A percentile compares a stretch with the other conserved stretches of the same genome.
phyloP scores from a whole-genome alignment of 2,329 filamentous ascomycete species.

The Aspergillus melleus region DNA sequence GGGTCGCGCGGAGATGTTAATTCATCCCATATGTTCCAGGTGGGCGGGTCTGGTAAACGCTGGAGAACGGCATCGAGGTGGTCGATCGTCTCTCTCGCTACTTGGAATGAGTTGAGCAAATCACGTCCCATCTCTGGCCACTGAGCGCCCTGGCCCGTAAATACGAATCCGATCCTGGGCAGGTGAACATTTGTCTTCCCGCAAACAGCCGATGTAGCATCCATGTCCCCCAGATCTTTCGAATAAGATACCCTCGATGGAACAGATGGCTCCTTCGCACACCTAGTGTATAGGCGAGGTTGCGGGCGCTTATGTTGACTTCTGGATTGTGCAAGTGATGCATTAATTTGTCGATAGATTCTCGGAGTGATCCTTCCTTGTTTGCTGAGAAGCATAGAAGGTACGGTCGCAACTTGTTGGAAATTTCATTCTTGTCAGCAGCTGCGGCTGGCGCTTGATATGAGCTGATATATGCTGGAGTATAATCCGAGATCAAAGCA shows the following conservation, averaged over 20 bases:
- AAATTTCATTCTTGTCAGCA: too few relatives aligned
- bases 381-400: slow-evolving; percentile 15
- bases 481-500: background rate
- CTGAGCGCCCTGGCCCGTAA: slow-evolving; percentile 26
- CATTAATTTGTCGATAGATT: slow-evolving; percentile 6
- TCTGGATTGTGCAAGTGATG: background rate
- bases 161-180: slow-evolving; percentile 17
- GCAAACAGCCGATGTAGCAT: background rate
- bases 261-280: slow-evolving; percentile 11
- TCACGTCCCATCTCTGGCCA: slow-evolving; percentile 21
- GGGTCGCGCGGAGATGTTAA: background rate
- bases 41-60: background rate
- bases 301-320: background rate
- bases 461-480: background rate
- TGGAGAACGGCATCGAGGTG: slow-evolving; percentile 3
- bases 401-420: background rate
- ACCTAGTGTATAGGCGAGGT: slow-evolving; percentile 16
- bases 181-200: background rate
- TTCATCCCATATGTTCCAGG: slow-evolving; percentile 15
- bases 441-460: background rate
- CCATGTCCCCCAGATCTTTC: background rate
- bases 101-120: background rate
- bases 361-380: slow-evolving; percentile 5
- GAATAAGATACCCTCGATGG: slow-evolving; percentile 4
- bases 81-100: background rate